A percentile compares a stretch with the other conserved stretches of the same genome.
These are phyloP conservation scores for Phytophthora capsici DNA, from an alignment of 352 stramenopile species.

Conservation along the genomic window DNA sequence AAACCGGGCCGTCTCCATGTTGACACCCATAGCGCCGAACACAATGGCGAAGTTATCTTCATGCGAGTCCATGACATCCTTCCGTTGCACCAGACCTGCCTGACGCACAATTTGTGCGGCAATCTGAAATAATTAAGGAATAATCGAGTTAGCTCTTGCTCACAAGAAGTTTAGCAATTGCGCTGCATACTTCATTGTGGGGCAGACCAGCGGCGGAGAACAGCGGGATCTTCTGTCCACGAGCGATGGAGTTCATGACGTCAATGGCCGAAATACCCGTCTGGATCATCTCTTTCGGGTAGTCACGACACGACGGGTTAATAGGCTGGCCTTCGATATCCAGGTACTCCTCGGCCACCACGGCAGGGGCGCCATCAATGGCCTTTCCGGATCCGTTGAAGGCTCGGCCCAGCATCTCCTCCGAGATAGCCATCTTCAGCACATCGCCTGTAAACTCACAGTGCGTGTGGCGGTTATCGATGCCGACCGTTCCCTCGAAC, in stretches of 20 bases:
- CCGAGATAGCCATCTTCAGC: slow-evolving; percentile 98
- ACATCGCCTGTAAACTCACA: slow-evolving; percentile 99
- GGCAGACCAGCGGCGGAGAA: slow-evolving; percentile 98
- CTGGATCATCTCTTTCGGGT: slow-evolving; percentile 99
- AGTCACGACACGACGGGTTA: slow-evolving; percentile 98
- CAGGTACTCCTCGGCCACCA: slow-evolving; percentile 98
- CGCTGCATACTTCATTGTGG: slow-evolving; percentile 93
- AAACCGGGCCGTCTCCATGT: slow-evolving; percentile 99
- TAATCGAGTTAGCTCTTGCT: slow-evolving; percentile 7
- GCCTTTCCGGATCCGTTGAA: slow-evolving; percentile 99
- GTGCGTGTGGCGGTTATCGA: slow-evolving; percentile 98
- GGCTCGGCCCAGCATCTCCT: slow-evolving; percentile 98
- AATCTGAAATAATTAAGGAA: slow-evolving; percentile 61
- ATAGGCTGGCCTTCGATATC: slow-evolving; percentile 99
- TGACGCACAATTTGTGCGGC: slow-evolving; percentile 99
- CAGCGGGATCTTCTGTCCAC: slow-evolving; percentile 99
- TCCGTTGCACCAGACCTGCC: slow-evolving; percentile 98
- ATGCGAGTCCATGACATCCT: slow-evolving; percentile 98
- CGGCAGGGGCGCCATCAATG: slow-evolving; percentile 97
- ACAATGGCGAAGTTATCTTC: slow-evolving; percentile 99
- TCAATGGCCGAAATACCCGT: slow-evolving; percentile 99
- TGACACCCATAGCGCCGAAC: slow-evolving; percentile 99
- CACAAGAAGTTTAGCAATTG: neutral
- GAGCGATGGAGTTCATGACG: slow-evolving; percentile 99
- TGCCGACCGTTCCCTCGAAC: slow-evolving; percentile 98